phyloP scores from a whole-genome alignment of 192 early-diverging fungal genomes.

The Linnemannia elongata region DNA sequence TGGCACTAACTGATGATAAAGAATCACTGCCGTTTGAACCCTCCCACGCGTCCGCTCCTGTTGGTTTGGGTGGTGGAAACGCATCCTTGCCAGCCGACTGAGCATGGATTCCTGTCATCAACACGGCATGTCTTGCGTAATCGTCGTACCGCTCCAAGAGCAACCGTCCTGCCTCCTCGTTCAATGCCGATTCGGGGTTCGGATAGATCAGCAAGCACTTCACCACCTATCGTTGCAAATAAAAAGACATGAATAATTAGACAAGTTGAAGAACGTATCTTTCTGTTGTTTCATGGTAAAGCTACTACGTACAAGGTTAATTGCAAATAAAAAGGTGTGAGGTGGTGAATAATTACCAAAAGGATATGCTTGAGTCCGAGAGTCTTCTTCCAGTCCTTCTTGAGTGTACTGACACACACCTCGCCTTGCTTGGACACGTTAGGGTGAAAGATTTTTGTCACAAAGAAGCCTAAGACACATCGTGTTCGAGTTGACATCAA shows the following conservation, averaged over 20 bases:
- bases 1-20: background rate
- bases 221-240: slow-evolving; percentile 75
- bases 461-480: slow-evolving; percentile 72
- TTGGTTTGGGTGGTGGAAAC: background rate
- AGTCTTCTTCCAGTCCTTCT: slow-evolving; percentile 96
- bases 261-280: background rate
- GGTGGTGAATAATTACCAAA: slow-evolving; percentile 65
- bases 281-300: background rate
- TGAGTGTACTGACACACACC: slow-evolving; percentile 96
- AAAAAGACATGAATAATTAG: background rate
- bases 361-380: slow-evolving; percentile 88
- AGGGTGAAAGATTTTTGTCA: slow-evolving; percentile 97
- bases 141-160: slow-evolving; percentile 89
- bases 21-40: background rate
- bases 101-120: slow-evolving; percentile 90
- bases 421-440: slow-evolving; percentile 92
- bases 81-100: slow-evolving; percentile 2
- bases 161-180: slow-evolving; percentile 94
- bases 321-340: background rate
- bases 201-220: slow-evolving; percentile 96
- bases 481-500: background rate
- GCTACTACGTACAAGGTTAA: background rate
- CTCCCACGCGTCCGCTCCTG: background rate
- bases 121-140: slow-evolving; percentile 82
- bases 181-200: slow-evolving; percentile 96